Base-by-base conservation (phyloP, 257 asterid species). In the Solanum virginianum region DNA sequence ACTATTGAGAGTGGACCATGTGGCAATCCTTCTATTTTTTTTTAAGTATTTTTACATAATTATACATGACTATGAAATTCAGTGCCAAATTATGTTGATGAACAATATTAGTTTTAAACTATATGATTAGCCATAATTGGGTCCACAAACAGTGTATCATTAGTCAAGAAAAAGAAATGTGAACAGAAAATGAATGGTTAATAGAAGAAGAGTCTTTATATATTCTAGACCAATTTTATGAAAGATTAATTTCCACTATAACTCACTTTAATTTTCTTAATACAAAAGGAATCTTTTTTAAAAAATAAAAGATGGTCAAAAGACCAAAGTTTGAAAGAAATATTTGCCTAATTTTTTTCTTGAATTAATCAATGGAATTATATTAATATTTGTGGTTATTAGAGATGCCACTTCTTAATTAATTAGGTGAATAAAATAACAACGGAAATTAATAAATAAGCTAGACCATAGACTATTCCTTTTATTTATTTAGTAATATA, bases 21-120 rank as follows among this genome's bases (percentile, higher is more conserved):
- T 89, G 83, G 56, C 80, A 85, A 74, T 80, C 12, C 12, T 43
- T 41, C 1, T 54, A 29, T 36, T 32, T 83, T 39, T 39, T 39
- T 22, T 81, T 10, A 60, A 81, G 45, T 54, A 84, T 6, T 72
- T 20, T 71, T 45, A n/a, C 13, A 53, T 65, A 80, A 29, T 71
- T 69, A 70, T 72, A 18, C 51, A 51, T 69, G 2, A 15, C 65
- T 80, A 77, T 87, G 90, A 88, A 75, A 82, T 88, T 89, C 90
- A 88, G 94, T 83, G 93, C 87, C 91, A 88, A 32, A 89, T 90
- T 88, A 81, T 84, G 84, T 88, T 89, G 83, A 89, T 85, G 86
- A 83, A 84, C 82, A 32, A 60, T 79, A 59, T 81, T 22, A 6
- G 20, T 51, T 49, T 51, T 8, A 36, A 15, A 10, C 20, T 85